Conservation (phyloP, 2,329 filamentous ascomycete species). For the Coleophoma eucalyptorum region DNA sequence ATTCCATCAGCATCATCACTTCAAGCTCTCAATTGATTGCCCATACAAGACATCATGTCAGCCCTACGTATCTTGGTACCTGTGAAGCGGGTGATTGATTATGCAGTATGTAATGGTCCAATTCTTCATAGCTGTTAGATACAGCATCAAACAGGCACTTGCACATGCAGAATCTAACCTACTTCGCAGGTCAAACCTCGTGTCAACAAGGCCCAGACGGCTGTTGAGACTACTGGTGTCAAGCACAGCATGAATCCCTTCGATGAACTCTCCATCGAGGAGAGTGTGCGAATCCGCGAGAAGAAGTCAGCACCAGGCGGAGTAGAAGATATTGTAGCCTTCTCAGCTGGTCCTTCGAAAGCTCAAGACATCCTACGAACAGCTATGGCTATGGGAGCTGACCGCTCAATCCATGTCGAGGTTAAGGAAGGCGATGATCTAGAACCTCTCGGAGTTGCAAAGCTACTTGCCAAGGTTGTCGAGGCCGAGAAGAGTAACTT, state of each 20-base stretch:
- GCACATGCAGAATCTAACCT: background rate
- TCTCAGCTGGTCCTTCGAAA: slow-evolving; percentile 86
- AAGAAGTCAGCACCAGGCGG: slow-evolving; percentile 67
- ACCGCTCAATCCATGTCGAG: slow-evolving; percentile 87
- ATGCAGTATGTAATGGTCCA: slow-evolving; percentile 57
- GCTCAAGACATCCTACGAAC: slow-evolving; percentile 85
- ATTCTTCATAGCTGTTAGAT: background rate
- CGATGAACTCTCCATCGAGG: slow-evolving; percentile 96
- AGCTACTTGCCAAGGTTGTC: slow-evolving; percentile 77
- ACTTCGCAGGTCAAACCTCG: slow-evolving; percentile 58
- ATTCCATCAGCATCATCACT: background rate
- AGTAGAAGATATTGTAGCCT: slow-evolving; percentile 87
- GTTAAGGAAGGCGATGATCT: slow-evolving; percentile 70
- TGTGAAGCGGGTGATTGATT: slow-evolving; percentile 83
- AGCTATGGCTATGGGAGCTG: slow-evolving; percentile 98
- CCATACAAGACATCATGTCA: slow-evolving; percentile 42
- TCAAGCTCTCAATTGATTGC: background rate
- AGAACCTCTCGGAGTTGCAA: slow-evolving; percentile 89
- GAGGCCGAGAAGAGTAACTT: slow-evolving; percentile 85
- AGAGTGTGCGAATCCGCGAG: slow-evolving; percentile 91
- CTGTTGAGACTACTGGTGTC: slow-evolving; percentile 85
- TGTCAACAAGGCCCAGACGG: slow-evolving; percentile 72
- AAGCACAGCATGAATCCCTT: slow-evolving; percentile 99
- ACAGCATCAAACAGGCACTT: background rate
- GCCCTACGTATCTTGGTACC: slow-evolving; percentile 73